These are phyloP conservation scores for Bruguiera gymnorhiza DNA, from an alignment of 345 rosid species.

Conservation along the genomic window DNA sequence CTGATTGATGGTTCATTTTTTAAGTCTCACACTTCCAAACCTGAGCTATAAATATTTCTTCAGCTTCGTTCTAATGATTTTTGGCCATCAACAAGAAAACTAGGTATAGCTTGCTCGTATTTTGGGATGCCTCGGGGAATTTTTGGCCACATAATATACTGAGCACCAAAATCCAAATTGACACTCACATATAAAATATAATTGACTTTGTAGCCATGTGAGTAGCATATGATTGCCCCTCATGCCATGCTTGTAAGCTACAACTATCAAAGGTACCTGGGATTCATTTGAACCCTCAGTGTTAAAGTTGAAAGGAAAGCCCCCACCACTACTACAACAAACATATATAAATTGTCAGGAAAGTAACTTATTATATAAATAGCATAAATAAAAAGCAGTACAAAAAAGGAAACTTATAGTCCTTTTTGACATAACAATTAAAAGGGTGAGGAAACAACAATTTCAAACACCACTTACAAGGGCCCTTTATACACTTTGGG, in stretches of 20 bases:
- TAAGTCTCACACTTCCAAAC: too few relatives aligned
- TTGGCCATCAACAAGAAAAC: too few relatives aligned
- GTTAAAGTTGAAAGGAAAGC: not conserved
- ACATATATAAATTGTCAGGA: too few relatives aligned
- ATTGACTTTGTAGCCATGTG: not conserved
- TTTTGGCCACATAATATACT: not conserved
- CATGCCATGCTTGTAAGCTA: not conserved
- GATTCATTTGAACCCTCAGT: not conserved
- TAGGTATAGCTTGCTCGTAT: too few relatives aligned
- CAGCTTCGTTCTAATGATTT: too few relatives aligned
- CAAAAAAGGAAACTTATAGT: not conserved
- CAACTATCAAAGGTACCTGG: not conserved
- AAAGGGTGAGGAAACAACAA: conserved; percentile 6
- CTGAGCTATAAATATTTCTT: too few relatives aligned
- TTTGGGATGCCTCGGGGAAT: too few relatives aligned
- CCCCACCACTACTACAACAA: not conserved
- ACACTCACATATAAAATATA: not conserved
- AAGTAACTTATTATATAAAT: too few relatives aligned
- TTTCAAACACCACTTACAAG: conserved; percentile 9
- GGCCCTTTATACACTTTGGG: conserved; percentile 21
- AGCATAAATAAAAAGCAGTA: not conserved
- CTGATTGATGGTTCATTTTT: too few relatives aligned
- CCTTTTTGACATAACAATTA: not conserved
- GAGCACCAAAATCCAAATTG: not conserved
- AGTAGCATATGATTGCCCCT: not conserved